Conservation (phyloP, 495 filamentous ascomycete genomes). For the Penicillium macrosclerotiorum region DNA sequence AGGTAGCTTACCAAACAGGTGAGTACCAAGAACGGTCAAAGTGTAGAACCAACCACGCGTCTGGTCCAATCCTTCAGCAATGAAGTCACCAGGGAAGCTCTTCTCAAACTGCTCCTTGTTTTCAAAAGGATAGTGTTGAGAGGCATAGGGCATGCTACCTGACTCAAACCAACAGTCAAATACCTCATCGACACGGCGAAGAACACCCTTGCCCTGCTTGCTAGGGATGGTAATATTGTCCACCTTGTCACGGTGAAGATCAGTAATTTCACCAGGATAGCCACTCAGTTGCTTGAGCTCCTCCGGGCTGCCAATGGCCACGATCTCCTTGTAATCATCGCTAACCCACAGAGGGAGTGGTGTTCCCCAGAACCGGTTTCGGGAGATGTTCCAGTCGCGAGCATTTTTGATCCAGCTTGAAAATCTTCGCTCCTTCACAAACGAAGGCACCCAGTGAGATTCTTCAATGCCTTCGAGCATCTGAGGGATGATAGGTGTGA, state of each 20-base stretch:
- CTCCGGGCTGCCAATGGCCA: conserved; percentile 82
- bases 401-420: conserved; percentile 84
- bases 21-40: conserved; percentile 81
- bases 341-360: conserved; percentile 92
- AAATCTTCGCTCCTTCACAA: conserved; percentile 91
- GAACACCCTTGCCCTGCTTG: conserved; percentile 79
- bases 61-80: conserved; percentile 93
- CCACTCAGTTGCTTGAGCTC: conserved; percentile 88
- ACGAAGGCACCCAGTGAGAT: conserved; percentile 91
- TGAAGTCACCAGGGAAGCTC: conserved; percentile 92
- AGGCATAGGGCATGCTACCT: conserved; percentile 95
- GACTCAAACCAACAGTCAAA: conserved; percentile 98
- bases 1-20: conserved; percentile 83
- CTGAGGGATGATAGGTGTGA: conserved; percentile 77
- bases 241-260: conserved; percentile 92
- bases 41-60: conserved; percentile 99
- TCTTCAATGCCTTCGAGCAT: conserved; percentile 88
- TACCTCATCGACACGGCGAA: conserved; percentile 83
- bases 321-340: conserved; percentile 79
- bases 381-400: conserved; percentile 95
- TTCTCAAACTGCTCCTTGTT: conserved; percentile 79
- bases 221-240: conserved; percentile 96
- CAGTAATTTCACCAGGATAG: conserved; percentile 78
- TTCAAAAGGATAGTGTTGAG: conserved; percentile 92
- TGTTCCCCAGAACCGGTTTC: conserved; percentile 97